Conservation (phyloP, 2,329 filamentous ascomycete genomes). For the Neonectria punicea region DNA sequence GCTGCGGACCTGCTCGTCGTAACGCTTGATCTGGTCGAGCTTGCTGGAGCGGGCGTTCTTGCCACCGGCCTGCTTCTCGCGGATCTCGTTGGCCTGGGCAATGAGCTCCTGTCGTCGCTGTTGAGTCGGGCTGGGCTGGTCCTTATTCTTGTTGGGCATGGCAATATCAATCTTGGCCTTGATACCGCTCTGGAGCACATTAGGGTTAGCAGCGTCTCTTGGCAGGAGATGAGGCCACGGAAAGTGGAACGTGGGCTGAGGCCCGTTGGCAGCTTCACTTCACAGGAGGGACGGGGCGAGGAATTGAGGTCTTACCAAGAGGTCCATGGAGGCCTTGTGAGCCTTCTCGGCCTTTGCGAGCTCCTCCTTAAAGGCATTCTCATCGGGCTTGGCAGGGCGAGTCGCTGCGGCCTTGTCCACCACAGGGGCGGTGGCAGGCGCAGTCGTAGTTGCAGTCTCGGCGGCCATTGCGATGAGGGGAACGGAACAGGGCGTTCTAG, state of each 20-base stretch:
- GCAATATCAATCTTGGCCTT: constrained; percentile 90
- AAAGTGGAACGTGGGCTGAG: constrained; percentile 29
- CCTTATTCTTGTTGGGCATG: constrained; percentile 77
- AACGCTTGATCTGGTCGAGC: constrained; percentile 90
- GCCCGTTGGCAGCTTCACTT: constrained; percentile 1
- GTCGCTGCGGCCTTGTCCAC: constrained; percentile 53
- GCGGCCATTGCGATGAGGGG: constrained; percentile 54
- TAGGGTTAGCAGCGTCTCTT: constrained; percentile 28
- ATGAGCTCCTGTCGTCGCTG: constrained; percentile 90
- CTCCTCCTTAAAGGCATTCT: constrained; percentile 82
- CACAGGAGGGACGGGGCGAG: neutral
- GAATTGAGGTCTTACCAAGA: constrained; percentile 50
- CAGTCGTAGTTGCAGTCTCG: constrained; percentile 51
- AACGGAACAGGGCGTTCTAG: constrained; percentile 17
- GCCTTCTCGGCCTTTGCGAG: constrained; percentile 88
- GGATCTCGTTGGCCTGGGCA: constrained; percentile 83
- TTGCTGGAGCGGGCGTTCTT: constrained; percentile 83
- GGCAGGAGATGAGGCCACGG: constrained; percentile 31
- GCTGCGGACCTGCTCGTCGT: constrained; percentile 89
- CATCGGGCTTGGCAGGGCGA: constrained; percentile 88
- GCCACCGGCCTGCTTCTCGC: constrained; percentile 85
- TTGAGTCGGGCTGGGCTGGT: constrained; percentile 81
- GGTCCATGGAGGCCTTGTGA: constrained; percentile 79
- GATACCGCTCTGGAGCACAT: constrained; percentile 75
- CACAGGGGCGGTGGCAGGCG: constrained; percentile 57